Evolutionary conservation across 2,329 filamentous ascomycete species (phyloP), one percentile per base, ranked within the genome.

Genomic region (Lasiodiplodia theobromae): DNA sequence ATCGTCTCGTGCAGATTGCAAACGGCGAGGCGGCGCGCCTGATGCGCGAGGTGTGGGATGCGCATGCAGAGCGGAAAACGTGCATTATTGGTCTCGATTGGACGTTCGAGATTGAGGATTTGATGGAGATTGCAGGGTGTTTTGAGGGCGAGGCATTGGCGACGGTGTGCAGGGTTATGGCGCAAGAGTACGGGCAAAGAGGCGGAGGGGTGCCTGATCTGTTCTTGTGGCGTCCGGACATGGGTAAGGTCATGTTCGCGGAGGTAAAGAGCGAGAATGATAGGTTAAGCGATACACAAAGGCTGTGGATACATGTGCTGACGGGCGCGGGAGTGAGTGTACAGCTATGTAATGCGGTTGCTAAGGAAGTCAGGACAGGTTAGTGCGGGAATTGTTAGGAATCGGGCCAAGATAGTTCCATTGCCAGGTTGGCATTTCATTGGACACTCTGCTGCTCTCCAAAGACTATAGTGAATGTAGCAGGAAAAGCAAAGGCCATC

Each of bases 301-400:
- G 96, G 73, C 86, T 99, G 72, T 99, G 96, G 96, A 97, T 98
- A 74, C 93, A 98, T 83, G 93, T 97, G 8, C 85, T 99, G 66
- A 91, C 90, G 8, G 90, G 91, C 1, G 94, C 94, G 1, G 95
- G 96, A 2, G 87, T 98, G 49, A 88, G 86, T 72, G 95, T 98
- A 34, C 94, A 97, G 74, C 83, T 98, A 71, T 96, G 88, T 72
- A 86, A 88, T 79, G 88, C 87, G 28, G 84, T 89, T 72, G 87
- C 88, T 7, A 84, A 79, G 72, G 86, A 89, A 75, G 84, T 89
- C 1, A 68, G 54, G 54, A 56, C 28, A n/a, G 49, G 14, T 16
- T 14, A 40, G 31, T 25, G 34, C 18, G 16, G 53, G 16, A 14
- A 16, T 8, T 10, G 8, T 10, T 34, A n/a, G 7, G 18, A 16